A percentile compares a stretch with the other conserved stretches of the same genome.
phyloP scores from a whole-genome alignment of 2,329 filamentous ascomycete species.

The Cryoendolithus antarcticus region DNA sequence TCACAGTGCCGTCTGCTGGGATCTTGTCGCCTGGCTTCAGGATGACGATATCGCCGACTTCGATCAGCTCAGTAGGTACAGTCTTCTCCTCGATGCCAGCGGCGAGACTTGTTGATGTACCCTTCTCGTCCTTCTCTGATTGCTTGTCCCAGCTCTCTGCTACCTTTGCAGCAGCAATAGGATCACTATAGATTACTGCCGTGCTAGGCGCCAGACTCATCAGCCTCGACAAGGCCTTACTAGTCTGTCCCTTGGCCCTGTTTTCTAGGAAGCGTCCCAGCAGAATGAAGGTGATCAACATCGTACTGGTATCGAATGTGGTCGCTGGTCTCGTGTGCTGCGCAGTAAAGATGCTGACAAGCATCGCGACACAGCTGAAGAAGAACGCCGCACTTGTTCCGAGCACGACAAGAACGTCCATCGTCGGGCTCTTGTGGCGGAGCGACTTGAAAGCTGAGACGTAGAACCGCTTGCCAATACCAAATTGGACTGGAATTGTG shows the following conservation, averaged over 20 bases:
- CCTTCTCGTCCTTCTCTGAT: conserved; percentile 26
- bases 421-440: conserved; percentile 82
- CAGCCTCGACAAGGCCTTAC: conserved; percentile 77
- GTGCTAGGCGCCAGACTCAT: conserved; percentile 96
- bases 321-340: conserved; percentile 74
- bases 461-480: conserved; percentile 90
- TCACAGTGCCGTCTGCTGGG: conserved; percentile 78
- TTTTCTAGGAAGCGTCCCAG: conserved; percentile 89
- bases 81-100: conserved; percentile 60
- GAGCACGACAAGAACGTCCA: conserved; percentile 91
- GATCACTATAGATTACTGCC: conserved; percentile 91
- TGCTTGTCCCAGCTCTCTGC: conserved; percentile 60
- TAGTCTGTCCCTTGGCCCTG: conserved; percentile 88
- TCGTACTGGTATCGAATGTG: conserved; percentile 94
- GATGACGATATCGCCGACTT: conserved; percentile 87
- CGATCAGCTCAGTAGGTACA: conserved; percentile 89
- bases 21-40: conserved; percentile 93
- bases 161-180: conserved; percentile 83
- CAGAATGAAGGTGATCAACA: conserved; percentile 93
- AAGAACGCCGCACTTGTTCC: conserved; percentile 94
- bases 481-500: conserved; percentile 91
- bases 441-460: conserved; percentile 84
- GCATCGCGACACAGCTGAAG: conserved; percentile 79
- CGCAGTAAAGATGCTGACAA: conserved; percentile 63
- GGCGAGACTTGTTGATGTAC: conserved; percentile 34